A percentile compares a stretch with the other conserved stretches of the same genome.
These are phyloP conservation scores for Candida takata DNA, from an alignment of 805 yeast species.

Conservation along the genomic window DNA sequence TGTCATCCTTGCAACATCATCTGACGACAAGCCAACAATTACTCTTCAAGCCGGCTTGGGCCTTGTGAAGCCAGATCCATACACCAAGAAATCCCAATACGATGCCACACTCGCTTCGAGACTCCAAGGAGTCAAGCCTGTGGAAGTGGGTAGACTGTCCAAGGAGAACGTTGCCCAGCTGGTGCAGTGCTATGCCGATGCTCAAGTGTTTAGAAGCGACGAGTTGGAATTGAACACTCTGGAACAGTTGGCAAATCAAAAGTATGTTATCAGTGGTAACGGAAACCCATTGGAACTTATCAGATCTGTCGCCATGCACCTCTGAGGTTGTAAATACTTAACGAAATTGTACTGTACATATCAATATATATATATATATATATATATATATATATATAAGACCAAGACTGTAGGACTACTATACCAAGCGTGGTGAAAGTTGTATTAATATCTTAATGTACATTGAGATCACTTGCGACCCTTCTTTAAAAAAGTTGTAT, in stretches of 20 bases:
- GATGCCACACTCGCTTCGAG: conserved; percentile 49
- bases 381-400: background rate
- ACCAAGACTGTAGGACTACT: too few species aligned
- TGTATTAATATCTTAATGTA: too few species aligned
- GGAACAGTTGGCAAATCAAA: conserved; percentile 37
- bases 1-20: conserved; percentile 55
- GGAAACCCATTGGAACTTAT: conserved; percentile 46
- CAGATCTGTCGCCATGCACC: conserved; percentile 21
- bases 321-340: conserved; percentile 4
- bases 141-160: conserved; percentile 38
- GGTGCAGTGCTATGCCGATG: conserved; percentile 33
- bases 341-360: background rate
- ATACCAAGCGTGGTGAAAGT: too few species aligned
- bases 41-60: conserved; percentile 60
- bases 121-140: conserved; percentile 31
- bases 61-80: conserved; percentile 45
- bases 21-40: conserved; percentile 41
- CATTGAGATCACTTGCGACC: too few species aligned
- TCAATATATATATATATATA: too few species aligned
- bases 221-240: conserved; percentile 26
- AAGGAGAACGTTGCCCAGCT: conserved; percentile 37
- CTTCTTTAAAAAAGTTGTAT: too few species aligned
- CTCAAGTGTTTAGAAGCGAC: conserved; percentile 33
- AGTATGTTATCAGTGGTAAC: conserved; percentile 52
- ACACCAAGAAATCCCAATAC: conserved; percentile 40